Conservation (phyloP, 345 rosid species). For the Eucalyptus paniculata region DNA sequence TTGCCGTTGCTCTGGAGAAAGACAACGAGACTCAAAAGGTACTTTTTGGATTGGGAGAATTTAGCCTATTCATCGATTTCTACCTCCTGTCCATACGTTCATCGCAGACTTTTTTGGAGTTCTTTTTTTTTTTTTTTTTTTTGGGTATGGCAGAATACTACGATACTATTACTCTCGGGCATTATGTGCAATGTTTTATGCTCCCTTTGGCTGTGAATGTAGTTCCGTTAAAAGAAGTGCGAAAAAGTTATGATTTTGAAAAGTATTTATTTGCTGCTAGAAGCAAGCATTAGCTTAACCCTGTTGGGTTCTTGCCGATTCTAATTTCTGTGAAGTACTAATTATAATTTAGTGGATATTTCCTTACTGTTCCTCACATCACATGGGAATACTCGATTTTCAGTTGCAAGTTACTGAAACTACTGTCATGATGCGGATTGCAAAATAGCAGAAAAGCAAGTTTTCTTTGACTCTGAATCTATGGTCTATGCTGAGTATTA, state of each 20-base stretch:
- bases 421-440: neutral
- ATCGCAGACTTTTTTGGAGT: neutral
- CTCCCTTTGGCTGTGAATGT: neutral
- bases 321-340: neutral
- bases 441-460: neutral
- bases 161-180: neutral
- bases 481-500: neutral
- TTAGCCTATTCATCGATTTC: neutral
- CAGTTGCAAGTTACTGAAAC: neutral
- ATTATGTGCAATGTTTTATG: neutral
- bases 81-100: neutral
- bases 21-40: constrained; percentile 61
- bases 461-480: neutral
- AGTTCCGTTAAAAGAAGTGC: neutral
- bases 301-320: neutral
- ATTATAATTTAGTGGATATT: neutral
- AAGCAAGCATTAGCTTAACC: neutral
- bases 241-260: neutral
- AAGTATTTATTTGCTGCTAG: neutral
- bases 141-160: neutral
- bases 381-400: neutral
- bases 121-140: too few species aligned
- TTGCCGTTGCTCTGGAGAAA: constrained; percentile 70
- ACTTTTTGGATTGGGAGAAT: neutral
- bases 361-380: neutral